Conservation (phyloP, 306 rosid genomes). For the Fragaria nilgerrensis region DNA sequence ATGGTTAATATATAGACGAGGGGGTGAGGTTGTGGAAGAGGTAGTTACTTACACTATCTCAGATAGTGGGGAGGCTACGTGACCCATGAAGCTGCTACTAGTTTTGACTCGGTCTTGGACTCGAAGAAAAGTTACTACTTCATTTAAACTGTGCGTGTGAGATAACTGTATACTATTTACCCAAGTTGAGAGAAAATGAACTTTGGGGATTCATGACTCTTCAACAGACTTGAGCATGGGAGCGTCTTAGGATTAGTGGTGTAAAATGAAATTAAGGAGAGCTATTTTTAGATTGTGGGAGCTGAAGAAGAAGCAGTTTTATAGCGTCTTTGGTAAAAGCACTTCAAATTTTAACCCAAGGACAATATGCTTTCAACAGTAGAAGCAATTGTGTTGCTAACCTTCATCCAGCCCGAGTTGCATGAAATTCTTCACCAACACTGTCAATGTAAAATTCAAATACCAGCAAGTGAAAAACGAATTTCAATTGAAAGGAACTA, state of each 20-base stretch:
- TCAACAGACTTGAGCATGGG: neutral
- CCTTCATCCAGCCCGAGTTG: no score
- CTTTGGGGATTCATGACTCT: neutral
- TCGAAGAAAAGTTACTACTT: neutral
- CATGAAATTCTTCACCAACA: neutral
- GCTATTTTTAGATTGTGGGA: no score
- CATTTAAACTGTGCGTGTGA: neutral
- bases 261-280: no score
- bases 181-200: neutral
- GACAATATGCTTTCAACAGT: neutral
- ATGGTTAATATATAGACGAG: slow-evolving; percentile 1
- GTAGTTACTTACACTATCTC: neutral
- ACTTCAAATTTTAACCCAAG: neutral
- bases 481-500: neutral
- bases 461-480: neutral
- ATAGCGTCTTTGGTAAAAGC: neutral
- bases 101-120: slow-evolving; percentile 4
- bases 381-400: no score
- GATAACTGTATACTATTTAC: neutral
- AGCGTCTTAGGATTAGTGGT: no score
- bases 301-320: neutral
- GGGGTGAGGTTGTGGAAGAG: neutral
- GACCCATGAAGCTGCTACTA: neutral
- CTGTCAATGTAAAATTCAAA: neutral
- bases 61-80: slow-evolving; percentile 21